Evolutionary conservation across 768 basidiomycete species (phyloP).

Genomic region (Coprinellus micaceus): DNA sequence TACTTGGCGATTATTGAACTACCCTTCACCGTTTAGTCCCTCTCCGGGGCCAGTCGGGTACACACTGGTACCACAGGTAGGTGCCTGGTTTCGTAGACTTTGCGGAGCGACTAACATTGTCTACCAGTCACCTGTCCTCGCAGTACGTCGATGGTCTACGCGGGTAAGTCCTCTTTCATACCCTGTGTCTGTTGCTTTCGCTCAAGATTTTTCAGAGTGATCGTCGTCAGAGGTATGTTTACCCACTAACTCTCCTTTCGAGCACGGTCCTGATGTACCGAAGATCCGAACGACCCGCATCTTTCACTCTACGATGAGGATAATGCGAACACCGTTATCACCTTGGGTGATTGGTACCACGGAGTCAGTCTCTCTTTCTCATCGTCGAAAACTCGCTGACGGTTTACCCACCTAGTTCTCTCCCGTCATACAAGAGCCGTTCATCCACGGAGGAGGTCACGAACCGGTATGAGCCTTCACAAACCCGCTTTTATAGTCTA

Average conservation of each 20-base stretch:
- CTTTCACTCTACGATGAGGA: conserved; percentile 12
- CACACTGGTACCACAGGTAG: conserved; percentile 20
- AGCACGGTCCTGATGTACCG: too few relatives aligned
- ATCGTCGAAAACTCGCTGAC: too few relatives aligned
- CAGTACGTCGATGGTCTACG: conserved; percentile 26
- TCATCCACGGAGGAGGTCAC: conserved; percentile 5
- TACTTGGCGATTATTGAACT: too few relatives aligned
- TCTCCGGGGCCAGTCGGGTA: conserved; percentile 11
- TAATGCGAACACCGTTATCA: conserved; percentile 11
- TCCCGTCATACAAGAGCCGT: too few relatives aligned
- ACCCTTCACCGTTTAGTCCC: conserved; percentile 13
- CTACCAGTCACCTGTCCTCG: conserved; percentile 19
- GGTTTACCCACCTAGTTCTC: too few relatives aligned
- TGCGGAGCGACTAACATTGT: too few relatives aligned
- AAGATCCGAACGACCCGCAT: conserved; percentile 13
- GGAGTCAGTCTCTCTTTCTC: too few relatives aligned
- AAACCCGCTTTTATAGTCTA: not conserved
- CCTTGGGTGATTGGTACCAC: conserved; percentile 15
- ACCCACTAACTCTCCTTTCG: too few relatives aligned
- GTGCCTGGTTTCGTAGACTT: too few relatives aligned
- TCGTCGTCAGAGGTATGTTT: conserved; percentile 25
- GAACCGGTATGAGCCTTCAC: conserved; percentile 1
- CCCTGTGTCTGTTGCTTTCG: too few relatives aligned
- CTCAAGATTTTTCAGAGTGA: too few relatives aligned
- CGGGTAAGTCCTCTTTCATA: too few relatives aligned